phyloP scores from a whole-genome alignment of 2,329 filamentous ascomycete genomes.

The Plectosphaerella plurivora region DNA sequence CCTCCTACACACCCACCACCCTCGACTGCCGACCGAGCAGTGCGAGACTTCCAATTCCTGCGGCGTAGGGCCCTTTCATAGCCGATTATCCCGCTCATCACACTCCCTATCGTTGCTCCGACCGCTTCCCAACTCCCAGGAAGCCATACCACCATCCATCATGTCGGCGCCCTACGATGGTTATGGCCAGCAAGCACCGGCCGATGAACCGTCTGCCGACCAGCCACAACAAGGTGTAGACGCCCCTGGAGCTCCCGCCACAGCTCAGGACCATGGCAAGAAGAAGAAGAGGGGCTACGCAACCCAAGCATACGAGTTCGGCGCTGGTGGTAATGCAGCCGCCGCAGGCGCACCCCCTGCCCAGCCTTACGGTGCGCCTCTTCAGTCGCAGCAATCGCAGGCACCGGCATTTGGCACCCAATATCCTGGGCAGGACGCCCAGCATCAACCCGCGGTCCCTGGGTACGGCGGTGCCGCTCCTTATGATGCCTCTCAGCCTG shows the following conservation, averaged over 20 bases:
- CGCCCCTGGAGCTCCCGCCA: slow-evolving; percentile 17
- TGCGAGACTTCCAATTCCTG: neutral
- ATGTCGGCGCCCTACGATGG: slow-evolving; percentile 56
- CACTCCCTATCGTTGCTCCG: slow-evolving; percentile 14
- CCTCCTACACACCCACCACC: slow-evolving; percentile 3
- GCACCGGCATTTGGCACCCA: slow-evolving; percentile 48
- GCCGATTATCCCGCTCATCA: slow-evolving; percentile 1
- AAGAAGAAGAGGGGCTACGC: slow-evolving; percentile 97
- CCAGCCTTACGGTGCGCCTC: slow-evolving; percentile 42
- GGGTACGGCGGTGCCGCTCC: slow-evolving; percentile 19
- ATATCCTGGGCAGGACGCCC: slow-evolving; percentile 50
- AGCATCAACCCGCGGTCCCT: slow-evolving; percentile 33
- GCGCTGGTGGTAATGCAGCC: slow-evolving; percentile 74
- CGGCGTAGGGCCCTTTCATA: slow-evolving; percentile 1
- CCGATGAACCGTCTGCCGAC: slow-evolving; percentile 36
- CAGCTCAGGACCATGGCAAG: slow-evolving; percentile 43
- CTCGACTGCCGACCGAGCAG: neutral
- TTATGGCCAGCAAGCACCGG: slow-evolving; percentile 46
- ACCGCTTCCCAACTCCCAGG: slow-evolving; percentile 4
- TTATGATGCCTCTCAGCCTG: slow-evolving; percentile 39
- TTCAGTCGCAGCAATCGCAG: slow-evolving; percentile 29
- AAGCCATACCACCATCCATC: slow-evolving; percentile 17
- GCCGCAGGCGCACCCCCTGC: slow-evolving; percentile 41
- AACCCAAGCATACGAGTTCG: slow-evolving; percentile 90
- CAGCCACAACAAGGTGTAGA: slow-evolving; percentile 30